A percentile compares a stretch with the other conserved stretches of the same genome.
Conservation (phyloP, 2,329 filamentous ascomycete species). For the Phialophora verrucosa region DNA sequence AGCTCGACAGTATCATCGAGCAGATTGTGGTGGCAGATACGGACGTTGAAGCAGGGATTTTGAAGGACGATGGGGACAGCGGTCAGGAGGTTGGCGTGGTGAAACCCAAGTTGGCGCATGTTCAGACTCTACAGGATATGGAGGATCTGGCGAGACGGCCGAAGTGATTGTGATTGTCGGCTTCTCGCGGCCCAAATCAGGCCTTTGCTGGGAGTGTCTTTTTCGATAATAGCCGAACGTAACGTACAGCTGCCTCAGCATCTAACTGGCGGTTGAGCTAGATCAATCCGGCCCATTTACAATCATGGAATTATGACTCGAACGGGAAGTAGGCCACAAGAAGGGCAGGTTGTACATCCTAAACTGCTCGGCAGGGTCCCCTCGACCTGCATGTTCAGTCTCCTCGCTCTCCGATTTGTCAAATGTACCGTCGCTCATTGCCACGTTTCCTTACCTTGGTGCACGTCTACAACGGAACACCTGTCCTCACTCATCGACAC, state of each 20-base stretch:
- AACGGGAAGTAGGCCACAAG: background rate
- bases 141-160: conserved; percentile 22
- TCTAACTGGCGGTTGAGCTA: background rate
- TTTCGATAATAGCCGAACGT: background rate
- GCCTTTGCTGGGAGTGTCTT: background rate
- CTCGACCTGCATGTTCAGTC: background rate
- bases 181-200: background rate
- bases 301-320: background rate
- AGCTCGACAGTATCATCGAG: conserved; percentile 9
- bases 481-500: background rate
- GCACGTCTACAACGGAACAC: background rate
- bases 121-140: conserved; percentile 33
- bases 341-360: background rate
- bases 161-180: conserved; percentile 1
- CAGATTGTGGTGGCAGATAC: conserved; percentile 1
- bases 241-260: background rate
- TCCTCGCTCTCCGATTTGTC: background rate
- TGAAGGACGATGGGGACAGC: conserved; percentile 4
- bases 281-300: background rate
- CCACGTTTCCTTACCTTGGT: background rate
- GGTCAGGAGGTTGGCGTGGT: conserved; percentile 29
- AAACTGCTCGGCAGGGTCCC: background rate
- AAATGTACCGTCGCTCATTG: background rate
- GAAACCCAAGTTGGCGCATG: conserved; percentile 32
- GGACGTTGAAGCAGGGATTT: conserved; percentile 16